Conservation (phyloP, 2,329 filamentous ascomycete species). For the Microcyclospora tardicrescens region DNA sequence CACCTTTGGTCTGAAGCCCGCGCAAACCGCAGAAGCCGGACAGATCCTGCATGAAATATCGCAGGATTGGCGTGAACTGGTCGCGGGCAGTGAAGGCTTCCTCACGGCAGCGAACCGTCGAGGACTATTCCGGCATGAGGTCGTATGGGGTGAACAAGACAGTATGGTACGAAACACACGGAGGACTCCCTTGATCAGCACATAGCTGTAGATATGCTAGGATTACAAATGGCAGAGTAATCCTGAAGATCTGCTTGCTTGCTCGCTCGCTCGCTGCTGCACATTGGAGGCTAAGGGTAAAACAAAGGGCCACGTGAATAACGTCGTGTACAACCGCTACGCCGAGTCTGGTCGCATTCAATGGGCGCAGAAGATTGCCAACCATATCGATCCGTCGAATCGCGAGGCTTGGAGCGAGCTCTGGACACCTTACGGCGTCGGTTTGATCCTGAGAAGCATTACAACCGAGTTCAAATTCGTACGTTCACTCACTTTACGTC, state of each 20-base stretch:
- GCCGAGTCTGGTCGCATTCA: conserved; percentile 71
- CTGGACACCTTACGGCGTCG: conserved; percentile 51
- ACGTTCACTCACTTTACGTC: conserved; percentile 21
- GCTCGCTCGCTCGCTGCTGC: not conserved
- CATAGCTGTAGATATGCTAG: conserved; percentile 8
- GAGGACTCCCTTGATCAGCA: not conserved
- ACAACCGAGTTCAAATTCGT: conserved; percentile 82
- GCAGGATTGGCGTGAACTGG: conserved; percentile 55
- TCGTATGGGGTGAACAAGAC: conserved; percentile 77
- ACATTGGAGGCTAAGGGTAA: not conserved
- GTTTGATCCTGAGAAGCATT: conserved; percentile 69
- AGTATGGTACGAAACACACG: conserved; percentile 37
- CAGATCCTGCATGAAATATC: conserved; percentile 47
- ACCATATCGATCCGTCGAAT: conserved; percentile 48
- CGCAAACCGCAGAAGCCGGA: conserved; percentile 46
- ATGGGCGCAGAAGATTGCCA: conserved; percentile 60
- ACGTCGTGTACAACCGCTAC: conserved; percentile 70
- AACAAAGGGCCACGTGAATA: conserved; percentile 61
- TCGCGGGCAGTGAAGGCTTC: conserved; percentile 65
- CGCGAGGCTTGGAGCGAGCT: conserved; percentile 54
- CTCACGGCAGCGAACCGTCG: conserved; percentile 49
- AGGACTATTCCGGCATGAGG: conserved; percentile 51
- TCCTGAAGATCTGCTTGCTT: not conserved
- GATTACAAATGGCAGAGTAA: not conserved
- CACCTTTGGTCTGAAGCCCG: conserved; percentile 52